These are phyloP conservation scores for Populus pruinosa DNA, from an alignment of 345 rosid genomes.

Conservation along the genomic window DNA sequence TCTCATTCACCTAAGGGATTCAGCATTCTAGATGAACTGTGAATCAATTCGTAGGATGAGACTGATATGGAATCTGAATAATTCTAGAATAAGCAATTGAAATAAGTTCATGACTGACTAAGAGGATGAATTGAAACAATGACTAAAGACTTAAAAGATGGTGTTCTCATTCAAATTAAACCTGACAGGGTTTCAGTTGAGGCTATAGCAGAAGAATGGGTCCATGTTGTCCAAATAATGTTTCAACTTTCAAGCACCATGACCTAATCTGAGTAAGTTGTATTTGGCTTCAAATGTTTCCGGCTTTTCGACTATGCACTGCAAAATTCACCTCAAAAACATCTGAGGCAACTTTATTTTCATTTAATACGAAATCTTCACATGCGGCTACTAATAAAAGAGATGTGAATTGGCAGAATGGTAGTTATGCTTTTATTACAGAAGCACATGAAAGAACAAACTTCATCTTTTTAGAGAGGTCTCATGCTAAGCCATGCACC, in stretches of 20 bases:
- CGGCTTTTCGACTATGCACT: neutral
- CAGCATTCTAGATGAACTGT: neutral
- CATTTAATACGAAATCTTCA: neutral
- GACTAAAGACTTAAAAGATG: neutral
- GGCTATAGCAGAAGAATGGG: neutral
- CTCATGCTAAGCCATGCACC: neutral
- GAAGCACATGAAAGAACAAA: neutral
- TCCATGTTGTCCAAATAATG: neutral
- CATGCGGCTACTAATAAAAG: neutral
- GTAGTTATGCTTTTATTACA: neutral
- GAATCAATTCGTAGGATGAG: neutral
- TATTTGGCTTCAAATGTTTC: neutral
- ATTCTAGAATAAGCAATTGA: neutral
- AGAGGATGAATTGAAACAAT: neutral
- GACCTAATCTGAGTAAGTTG: neutral
- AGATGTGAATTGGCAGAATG: neutral
- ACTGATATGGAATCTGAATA: neutral
- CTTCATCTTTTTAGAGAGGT: neutral
- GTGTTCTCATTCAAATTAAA: neutral
- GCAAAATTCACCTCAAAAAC: neutral
- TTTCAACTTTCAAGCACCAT: neutral
- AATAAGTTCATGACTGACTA: neutral
- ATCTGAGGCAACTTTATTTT: neutral
- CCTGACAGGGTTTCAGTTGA: neutral
- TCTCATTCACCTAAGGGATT: slow-evolving; percentile 1